These are phyloP conservation scores for Penicillium hesseltinei DNA, from an alignment of 2,329 filamentous ascomycete species.

Conservation along the genomic window DNA sequence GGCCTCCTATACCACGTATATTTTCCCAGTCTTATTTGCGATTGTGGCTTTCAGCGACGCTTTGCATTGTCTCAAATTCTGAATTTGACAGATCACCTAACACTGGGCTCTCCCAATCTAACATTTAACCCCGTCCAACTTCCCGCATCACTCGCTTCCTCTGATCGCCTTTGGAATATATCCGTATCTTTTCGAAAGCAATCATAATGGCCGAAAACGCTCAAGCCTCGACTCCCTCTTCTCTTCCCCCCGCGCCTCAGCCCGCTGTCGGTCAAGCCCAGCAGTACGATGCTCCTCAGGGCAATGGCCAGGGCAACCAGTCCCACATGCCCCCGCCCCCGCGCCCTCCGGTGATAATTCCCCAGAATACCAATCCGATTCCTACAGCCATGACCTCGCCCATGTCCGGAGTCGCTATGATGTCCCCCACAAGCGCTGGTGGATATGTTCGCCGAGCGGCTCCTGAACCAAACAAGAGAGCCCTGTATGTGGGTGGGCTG, in stretches of 20 bases:
- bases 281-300: constrained; percentile 69
- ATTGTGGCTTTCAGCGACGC: constrained; percentile 27
- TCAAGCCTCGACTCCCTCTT: constrained; percentile 59
- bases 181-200: constrained; percentile 21
- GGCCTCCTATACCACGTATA: constrained; percentile 12
- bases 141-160: constrained; percentile 22
- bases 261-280: constrained; percentile 62
- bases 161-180: constrained; percentile 21
- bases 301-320: constrained; percentile 65
- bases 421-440: constrained; percentile 80
- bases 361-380: constrained; percentile 93
- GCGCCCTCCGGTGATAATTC: constrained; percentile 79
- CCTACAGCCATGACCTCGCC: constrained; percentile 89
- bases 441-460: constrained; percentile 85
- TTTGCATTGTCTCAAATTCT: constrained; percentile 25
- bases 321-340: constrained; percentile 86
- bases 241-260: constrained; percentile 69
- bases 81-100: constrained; percentile 10
- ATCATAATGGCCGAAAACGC: constrained; percentile 74
- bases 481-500: constrained; percentile 90
- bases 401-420: constrained; percentile 66
- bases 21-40: constrained; percentile 6
- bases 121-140: constrained; percentile 16
- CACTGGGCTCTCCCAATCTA: background rate
- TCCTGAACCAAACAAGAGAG: constrained; percentile 97